Base-by-base conservation (phyloP, 345 rosid genomes). In the Pseudoturritis turrita region DNA sequence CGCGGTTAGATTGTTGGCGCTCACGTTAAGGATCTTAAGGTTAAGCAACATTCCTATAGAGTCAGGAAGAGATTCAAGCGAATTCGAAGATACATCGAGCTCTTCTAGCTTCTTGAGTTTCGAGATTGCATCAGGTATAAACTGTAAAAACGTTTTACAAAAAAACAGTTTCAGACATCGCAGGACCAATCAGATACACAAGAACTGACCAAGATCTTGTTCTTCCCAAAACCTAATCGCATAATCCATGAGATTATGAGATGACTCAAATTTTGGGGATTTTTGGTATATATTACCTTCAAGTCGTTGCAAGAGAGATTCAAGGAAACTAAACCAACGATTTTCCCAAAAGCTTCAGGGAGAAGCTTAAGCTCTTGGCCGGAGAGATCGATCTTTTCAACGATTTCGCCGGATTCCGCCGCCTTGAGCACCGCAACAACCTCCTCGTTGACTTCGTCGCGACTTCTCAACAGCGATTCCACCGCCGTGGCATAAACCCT, bases 101-200 rank as follows among this genome's bases (percentile, higher is more conserved):
- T 82, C 90, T 75, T 88, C 89, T 22, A 92, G 91, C 70, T 82
- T 83, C 64, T 79, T 79, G 23, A 96, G 67, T 43, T 90, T 94
- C 13, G 89, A 88, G 64, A 92, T 77, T 35, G 97, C 88, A 70
- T 90, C 99, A 8, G 99, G 99, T 72, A 96, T 79, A 33, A 76
- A 73, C 99, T 95, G 86, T 70, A 55, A 62, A 54, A 55, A 2
- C 2, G 4, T 26, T 23, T 3, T 2, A 10, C 4, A 40, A 11
- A 58, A 33, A 26, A 8, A 15, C 31, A 21, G 13, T 36, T 31
- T 53, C 23, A 57, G 17, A 25, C 9, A 66, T 35, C 28, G 3
- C 6, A 13, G 11, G 4, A 8, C 7, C 7, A 50, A 50, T 5
- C 33, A 29, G 33, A 33, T n/a, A 51, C 18, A 45, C 46, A 41